Evolutionary conservation across 2,329 filamentous ascomycete genomes (phyloP).

Genomic region (Talaromyces sp.): DNA sequence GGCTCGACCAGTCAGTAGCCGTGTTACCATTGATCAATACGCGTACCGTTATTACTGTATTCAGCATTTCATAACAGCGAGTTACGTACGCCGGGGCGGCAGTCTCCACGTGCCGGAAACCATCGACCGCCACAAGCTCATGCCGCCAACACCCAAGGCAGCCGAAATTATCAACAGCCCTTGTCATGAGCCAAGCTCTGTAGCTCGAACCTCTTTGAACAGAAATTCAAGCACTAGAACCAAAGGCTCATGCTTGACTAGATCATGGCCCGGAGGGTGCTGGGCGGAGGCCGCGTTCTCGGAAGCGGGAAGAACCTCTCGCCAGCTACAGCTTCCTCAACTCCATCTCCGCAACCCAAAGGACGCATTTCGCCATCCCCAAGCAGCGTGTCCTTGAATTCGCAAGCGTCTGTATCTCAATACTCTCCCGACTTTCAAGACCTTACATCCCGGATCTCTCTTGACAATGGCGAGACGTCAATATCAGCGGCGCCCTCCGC

Average conservation of each 20-base stretch:
- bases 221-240: not conserved
- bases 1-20: not conserved
- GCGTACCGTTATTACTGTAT: not conserved
- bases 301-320: slow-evolving; percentile 81
- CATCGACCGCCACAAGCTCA: slow-evolving; percentile 11
- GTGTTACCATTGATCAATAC: not conserved
- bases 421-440: slow-evolving; percentile 71
- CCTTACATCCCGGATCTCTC: slow-evolving; percentile 73
- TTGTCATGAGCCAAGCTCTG: not conserved
- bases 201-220: not conserved
- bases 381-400: slow-evolving; percentile 75
- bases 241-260: slow-evolving; percentile 34
- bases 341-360: slow-evolving; percentile 40
- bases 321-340: slow-evolving; percentile 54
- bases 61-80: not conserved
- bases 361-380: slow-evolving; percentile 57
- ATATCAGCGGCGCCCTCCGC: slow-evolving; percentile 50
- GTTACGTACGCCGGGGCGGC: slow-evolving; percentile 4
- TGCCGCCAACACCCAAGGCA: not conserved
- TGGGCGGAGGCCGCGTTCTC: slow-evolving; percentile 88
- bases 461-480: slow-evolving; percentile 57
- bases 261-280: slow-evolving; percentile 76
- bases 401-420: slow-evolving; percentile 68
- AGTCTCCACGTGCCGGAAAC: slow-evolving; percentile 13
- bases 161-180: not conserved